Base-by-base conservation (phyloP, 768 basidiomycete genomes). In the Agaricus blazei region DNA sequence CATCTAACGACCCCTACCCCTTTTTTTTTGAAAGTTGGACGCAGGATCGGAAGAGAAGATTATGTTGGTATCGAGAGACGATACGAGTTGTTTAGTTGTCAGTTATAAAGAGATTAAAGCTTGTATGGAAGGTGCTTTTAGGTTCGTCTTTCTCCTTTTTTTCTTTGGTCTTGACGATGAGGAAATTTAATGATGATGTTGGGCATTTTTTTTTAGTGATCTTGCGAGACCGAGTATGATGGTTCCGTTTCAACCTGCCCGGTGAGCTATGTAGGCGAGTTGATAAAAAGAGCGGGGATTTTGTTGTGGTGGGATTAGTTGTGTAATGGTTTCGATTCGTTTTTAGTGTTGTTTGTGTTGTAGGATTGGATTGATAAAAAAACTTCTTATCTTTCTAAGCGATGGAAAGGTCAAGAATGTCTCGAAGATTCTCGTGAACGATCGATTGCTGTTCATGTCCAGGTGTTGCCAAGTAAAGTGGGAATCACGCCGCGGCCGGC, bases 1-100 rank as follows among this genome's bases (percentile, higher is more conserved):
- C 50, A 19, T 27, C 9, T 28, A 31, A 19, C 31, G 28, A 51
- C 19, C 19, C 19, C 19, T 14, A 64, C 8, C 3, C 47, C 23
- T 3, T 31, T 38, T 9, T 50, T 28, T 9, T 41, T 3, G 38
- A 9, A 59, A 96, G 92, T 82, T 98, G 49, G 97, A 99, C 67
- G 87, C 87, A 7, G 96, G 95, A 5, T 82, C 88, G 12, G 96
- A 98, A 43, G 97, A 99, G 67, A 87, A 86, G 59, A 77, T 99
- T 60, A 96, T 98, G 94, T 80, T 99, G 26, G 84, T 97, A 27
- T 85, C 93, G 5, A 78, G 96, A 45, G 96, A 99, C 67, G 97
- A 98, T 67, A 95, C 96, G 73, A 94, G 88, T 64, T 97, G 94
- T 67, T 78, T 98, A 14, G 90, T 96, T 8, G 93, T 97, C 40